These are phyloP conservation scores for Otatea glauca DNA, from an alignment of 176 grass and related monocot genomes.

Conservation along the genomic window DNA sequence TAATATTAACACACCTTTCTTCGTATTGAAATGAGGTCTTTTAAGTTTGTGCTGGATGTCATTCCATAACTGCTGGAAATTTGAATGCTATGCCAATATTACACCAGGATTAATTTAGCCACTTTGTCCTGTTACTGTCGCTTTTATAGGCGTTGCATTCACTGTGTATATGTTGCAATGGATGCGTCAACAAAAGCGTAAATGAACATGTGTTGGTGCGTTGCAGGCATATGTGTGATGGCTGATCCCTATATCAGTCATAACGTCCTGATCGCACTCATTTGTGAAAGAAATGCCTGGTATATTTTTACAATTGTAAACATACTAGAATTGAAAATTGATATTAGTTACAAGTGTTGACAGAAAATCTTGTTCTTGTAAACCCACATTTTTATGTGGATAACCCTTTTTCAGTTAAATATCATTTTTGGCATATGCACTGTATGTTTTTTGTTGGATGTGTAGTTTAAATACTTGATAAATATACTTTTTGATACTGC, in stretches of 20 bases:
- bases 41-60: background rate
- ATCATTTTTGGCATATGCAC: background rate
- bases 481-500: background rate
- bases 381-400: background rate
- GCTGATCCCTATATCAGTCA: constrained; percentile 18
- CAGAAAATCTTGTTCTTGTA: background rate
- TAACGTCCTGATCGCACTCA: constrained; percentile 23
- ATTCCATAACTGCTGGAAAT: background rate
- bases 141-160: constrained; percentile 75
- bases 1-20: background rate
- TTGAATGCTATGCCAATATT: background rate
- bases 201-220: constrained; percentile 48
- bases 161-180: constrained; percentile 46
- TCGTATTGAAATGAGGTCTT: background rate
- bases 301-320: background rate
- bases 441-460: background rate
- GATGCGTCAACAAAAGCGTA: constrained; percentile 68
- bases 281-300: background rate
- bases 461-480: background rate
- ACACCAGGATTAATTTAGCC: background rate
- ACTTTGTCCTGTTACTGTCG: background rate
- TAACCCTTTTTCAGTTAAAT: background rate
- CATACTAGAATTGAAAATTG: background rate
- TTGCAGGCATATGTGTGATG: constrained; percentile 27
- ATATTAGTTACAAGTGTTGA: background rate